phyloP scores from a whole-genome alignment of 2,329 filamentous ascomycete genomes.

The Botrytis tulipae region DNA sequence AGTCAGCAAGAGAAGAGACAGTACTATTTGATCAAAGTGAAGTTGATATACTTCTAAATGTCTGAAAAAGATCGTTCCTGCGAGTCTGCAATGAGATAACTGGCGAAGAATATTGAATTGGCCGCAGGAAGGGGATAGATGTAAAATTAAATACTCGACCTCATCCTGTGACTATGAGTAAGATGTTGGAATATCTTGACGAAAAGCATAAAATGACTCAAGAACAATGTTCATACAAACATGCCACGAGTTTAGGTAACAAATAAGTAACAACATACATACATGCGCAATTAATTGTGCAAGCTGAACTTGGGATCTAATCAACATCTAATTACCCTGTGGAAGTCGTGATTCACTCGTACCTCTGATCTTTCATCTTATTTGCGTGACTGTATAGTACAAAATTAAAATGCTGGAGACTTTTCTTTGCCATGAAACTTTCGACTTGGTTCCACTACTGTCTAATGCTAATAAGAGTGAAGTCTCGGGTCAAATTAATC shows the following conservation, averaged over 20 bases:
- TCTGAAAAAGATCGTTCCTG: fast-evolving
- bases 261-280: background rate
- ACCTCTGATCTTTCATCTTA: background rate
- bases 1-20: background rate
- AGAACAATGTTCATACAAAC: background rate
- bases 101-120: background rate
- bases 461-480: background rate
- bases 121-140: no score
- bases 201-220: background rate
- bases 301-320: background rate
- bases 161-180: background rate
- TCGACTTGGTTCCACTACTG: background rate
- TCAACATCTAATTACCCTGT: background rate
- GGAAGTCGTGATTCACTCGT: background rate
- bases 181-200: no score
- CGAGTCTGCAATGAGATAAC: background rate
- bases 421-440: fast-evolving
- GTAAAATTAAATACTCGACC: no score
- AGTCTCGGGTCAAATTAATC: background rate
- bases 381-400: background rate
- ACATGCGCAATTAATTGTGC: background rate
- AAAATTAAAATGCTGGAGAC: background rate
- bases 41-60: background rate
- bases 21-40: background rate
- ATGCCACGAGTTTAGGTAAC: background rate